Conservation (phyloP, 208 protist species). For the Leishmania tropica region DNA sequence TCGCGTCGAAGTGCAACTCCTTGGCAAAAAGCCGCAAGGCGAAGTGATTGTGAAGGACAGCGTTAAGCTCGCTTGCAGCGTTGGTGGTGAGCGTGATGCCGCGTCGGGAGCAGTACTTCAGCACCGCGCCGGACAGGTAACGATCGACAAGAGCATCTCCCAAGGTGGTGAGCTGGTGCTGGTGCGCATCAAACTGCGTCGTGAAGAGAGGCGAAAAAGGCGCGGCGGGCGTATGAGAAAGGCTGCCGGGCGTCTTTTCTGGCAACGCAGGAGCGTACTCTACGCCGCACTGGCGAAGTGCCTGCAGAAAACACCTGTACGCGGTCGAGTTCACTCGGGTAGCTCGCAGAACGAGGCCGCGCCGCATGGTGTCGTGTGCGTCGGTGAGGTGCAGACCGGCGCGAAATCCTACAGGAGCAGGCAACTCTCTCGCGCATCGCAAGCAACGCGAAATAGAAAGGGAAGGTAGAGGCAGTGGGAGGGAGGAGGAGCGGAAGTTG, state of each 20-base stretch:
- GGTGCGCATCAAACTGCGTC: constrained; percentile 61
- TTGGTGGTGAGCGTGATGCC: constrained; percentile 63
- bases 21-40: constrained; percentile 72
- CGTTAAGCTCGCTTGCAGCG: constrained; percentile 54
- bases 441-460: constrained; percentile 10
- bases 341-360: background rate
- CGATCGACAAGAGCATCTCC: constrained; percentile 75
- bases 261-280: constrained; percentile 13
- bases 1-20: constrained; percentile 65
- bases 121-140: constrained; percentile 55
- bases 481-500: background rate
- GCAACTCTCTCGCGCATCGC: background rate
- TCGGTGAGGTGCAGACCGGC: no score
- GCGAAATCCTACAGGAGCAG: background rate
- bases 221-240: constrained; percentile 9
- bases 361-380: background rate
- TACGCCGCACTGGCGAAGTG: constrained; percentile 24
- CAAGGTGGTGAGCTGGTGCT: constrained; percentile 78
- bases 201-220: constrained; percentile 55
- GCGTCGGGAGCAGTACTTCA: constrained; percentile 47
- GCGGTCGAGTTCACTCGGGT: constrained; percentile 8
- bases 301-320: constrained; percentile 25
- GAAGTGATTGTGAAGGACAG: constrained; percentile 86
- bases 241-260: constrained; percentile 10
- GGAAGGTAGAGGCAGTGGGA: background rate